A percentile compares a stretch with the other conserved stretches of the same genome.
Evolutionary conservation across 2,329 filamentous ascomycete genomes (phyloP).

Genomic region (Xylaria sp.): DNA sequence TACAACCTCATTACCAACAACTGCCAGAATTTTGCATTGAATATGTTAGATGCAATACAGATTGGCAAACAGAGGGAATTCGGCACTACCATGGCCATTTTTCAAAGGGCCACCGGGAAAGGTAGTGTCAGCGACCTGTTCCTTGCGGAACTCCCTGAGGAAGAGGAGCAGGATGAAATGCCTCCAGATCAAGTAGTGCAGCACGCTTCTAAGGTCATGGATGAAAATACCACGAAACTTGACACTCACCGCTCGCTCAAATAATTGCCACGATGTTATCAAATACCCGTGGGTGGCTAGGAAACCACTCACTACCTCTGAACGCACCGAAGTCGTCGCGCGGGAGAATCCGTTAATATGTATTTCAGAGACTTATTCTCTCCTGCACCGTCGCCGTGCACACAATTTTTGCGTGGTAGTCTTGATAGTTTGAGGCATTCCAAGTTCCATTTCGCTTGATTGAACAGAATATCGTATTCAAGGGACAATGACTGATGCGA

Average conservation of each 20-base stretch:
- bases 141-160: conserved; percentile 19
- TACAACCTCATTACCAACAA: conserved; percentile 33
- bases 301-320: background rate
- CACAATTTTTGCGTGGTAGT: background rate
- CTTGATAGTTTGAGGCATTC: background rate
- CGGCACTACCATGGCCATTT: conserved; percentile 27
- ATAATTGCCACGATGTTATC: background rate
- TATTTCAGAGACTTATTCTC: background rate
- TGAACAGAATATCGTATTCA: background rate
- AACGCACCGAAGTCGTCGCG: background rate
- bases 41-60: conserved; percentile 29
- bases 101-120: conserved; percentile 26
- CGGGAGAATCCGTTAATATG: background rate
- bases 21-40: conserved; percentile 31
- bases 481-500: background rate
- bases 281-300: background rate
- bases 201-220: conserved; percentile 28
- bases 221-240: conserved; percentile 30
- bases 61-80: conserved; percentile 29
- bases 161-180: conserved; percentile 24
- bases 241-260: conserved; percentile 19
- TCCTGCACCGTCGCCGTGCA: background rate
- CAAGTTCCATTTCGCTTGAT: background rate
- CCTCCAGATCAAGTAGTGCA: conserved; percentile 20
- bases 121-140: conserved; percentile 28